Percentiles rank a stretch among this genome's conserved stretches.
Evolutionary conservation across 108 stramenopile genomes (phyloP).

Genomic region (Nitzschia inconspicua): DNA sequence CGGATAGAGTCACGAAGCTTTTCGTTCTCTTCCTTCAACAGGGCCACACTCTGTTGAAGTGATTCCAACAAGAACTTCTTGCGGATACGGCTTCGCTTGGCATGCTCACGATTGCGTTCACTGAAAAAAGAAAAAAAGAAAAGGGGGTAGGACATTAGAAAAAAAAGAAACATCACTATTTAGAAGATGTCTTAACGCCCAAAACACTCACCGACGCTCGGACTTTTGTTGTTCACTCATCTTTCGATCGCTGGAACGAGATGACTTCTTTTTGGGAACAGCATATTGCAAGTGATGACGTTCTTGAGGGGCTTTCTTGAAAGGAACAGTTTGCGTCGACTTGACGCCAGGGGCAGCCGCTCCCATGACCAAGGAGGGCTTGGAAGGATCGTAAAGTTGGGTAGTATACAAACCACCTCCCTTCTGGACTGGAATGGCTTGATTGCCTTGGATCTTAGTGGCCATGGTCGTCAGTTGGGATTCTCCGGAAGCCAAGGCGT

Average conservation of each 20-base stretch:
- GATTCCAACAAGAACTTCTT: conserved; percentile 96
- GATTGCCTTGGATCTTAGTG: conserved; percentile 5
- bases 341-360: conserved; percentile 20
- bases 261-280: conserved; percentile 22
- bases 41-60: conserved; percentile 80
- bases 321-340: conserved; percentile 43
- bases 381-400: conserved; percentile 48
- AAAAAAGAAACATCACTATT: neutral
- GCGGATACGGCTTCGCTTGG: conserved; percentile 89
- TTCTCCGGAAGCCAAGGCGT: conserved; percentile 44
- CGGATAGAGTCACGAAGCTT: conserved; percentile 73
- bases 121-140: conserved; percentile 24
- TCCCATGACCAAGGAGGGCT: conserved; percentile 64
- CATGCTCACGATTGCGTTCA: conserved; percentile 93
- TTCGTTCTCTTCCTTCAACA: conserved; percentile 85
- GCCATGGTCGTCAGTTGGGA: conserved; percentile 41
- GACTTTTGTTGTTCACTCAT: conserved; percentile 72
- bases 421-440: conserved; percentile 43
- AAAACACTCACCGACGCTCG: conserved; percentile 62
- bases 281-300: conserved; percentile 84
- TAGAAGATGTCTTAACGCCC: too few species aligned
- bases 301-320: conserved; percentile 68
- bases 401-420: conserved; percentile 80
- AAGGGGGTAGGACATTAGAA: neutral
- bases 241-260: conserved; percentile 33